Evolutionary conservation across 1,139 yeast species (phyloP), one percentile per base, ranked within the genome.

Genomic region (Geotrichum fermentans): DNA sequence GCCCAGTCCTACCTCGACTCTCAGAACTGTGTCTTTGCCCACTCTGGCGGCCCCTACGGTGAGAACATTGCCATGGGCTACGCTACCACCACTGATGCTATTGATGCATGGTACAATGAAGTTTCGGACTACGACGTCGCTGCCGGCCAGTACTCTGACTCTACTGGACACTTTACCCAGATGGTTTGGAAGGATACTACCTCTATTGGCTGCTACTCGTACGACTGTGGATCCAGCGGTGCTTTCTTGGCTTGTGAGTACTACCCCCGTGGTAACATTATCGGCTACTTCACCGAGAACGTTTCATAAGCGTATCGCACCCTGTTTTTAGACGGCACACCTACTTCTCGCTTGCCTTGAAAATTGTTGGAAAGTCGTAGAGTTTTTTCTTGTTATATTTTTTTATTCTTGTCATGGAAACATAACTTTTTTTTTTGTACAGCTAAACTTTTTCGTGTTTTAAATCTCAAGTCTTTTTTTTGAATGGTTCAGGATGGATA

Each of bases 81-180:
- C 61, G 78, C 74, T 68, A 56, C 74, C 43, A 67, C 73, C 35
- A 71, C 73, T 24, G 84, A 77, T 40, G 88, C 88, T 42, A 81
- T 86, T 52, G 74, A 78, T 41, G 96, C 92, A 49, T 89, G 96
- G 97, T 88, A 86, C 73, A 68, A 73, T 55, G 96, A 87, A 71
- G 50, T 56, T 55, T 56, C 62, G 11, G 56, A 65, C 50, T 87
- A 84, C 73, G 72, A 80, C 69, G 83, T 71, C 68, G 57, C 65
- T 26, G 61, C 70, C 55, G 75, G 77, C 43, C 64, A 64, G 48
- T 66, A 58, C 58, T 62, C 74, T 44, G 69, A 66, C 36, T 41
- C 61, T 44, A 73, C 81, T 53, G 83, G 85, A 55, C 96, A 88
- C 70, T 88, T 87, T 73, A 86, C 96, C 40, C 95, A 85, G 68